phyloP scores from a whole-genome alignment of 805 yeast genomes.

The Saccharomycodes ludwigii region DNA sequence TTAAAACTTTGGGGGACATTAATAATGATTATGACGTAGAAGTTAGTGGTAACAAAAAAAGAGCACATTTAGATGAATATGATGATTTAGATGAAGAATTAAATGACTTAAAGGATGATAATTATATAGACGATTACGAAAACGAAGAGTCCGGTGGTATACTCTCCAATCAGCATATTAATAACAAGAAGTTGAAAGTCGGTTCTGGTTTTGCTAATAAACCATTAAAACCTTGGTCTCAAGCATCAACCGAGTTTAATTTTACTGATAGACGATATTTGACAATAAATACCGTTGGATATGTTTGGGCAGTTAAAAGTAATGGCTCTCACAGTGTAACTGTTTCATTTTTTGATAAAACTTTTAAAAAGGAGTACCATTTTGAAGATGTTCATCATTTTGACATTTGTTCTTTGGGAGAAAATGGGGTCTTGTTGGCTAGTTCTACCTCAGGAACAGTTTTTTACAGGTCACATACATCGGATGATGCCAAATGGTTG shows the following conservation, averaged over 20 bases:
- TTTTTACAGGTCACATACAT: slow-evolving; percentile 58
- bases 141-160: slow-evolving; percentile 21
- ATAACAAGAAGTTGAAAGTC: background rate
- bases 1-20: slow-evolving; percentile 15
- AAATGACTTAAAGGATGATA: slow-evolving; percentile 9
- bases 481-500: slow-evolving; percentile 61
- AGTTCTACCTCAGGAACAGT: slow-evolving; percentile 35
- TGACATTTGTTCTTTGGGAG: slow-evolving; percentile 66
- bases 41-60: slow-evolving; percentile 11
- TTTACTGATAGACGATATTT: slow-evolving; percentile 56
- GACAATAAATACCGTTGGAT: slow-evolving; percentile 71
- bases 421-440: slow-evolving; percentile 55
- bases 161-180: background rate
- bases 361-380: slow-evolving; percentile 66
- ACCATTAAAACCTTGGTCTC: slow-evolving; percentile 48
- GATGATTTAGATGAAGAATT: slow-evolving; percentile 18
- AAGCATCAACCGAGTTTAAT: slow-evolving; percentile 81
- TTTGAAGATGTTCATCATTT: slow-evolving; percentile 63
- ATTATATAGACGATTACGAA: slow-evolving; percentile 14
- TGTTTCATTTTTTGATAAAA: slow-evolving; percentile 74
- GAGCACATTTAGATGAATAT: slow-evolving; percentile 12
- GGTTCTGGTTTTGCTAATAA: background rate
- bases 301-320: slow-evolving; percentile 64
- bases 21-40: slow-evolving; percentile 12
- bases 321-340: slow-evolving; percentile 58